phyloP scores from a whole-genome alignment of 805 yeast species.

The Suhomyces sp. region DNA sequence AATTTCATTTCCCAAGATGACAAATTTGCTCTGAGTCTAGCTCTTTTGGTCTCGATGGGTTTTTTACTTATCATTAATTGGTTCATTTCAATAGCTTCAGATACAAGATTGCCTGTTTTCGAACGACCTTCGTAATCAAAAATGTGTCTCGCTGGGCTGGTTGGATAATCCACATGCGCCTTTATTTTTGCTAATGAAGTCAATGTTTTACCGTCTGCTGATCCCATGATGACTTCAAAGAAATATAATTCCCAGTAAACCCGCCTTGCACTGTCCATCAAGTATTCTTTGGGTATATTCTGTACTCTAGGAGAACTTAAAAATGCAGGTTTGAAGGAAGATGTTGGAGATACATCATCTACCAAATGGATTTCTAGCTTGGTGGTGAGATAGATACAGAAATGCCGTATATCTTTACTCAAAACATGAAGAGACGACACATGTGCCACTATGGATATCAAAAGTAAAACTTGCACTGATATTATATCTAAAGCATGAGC shows the following conservation, averaged over 20 bases:
- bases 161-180: conserved; percentile 41
- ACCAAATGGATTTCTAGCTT: conserved; percentile 39
- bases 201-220: conserved; percentile 49
- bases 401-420: conserved; percentile 42
- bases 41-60: conserved; percentile 34
- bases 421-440: conserved; percentile 52
- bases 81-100: conserved; percentile 49
- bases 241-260: conserved; percentile 54
- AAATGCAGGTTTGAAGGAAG: conserved; percentile 1
- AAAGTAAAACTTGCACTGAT: conserved; percentile 41
- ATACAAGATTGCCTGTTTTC: conserved; percentile 47
- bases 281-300: conserved; percentile 10
- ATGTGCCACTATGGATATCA: conserved; percentile 46
- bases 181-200: conserved; percentile 35
- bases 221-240: conserved; percentile 52
- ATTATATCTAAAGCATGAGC: conserved; percentile 39
- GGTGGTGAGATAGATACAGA: conserved; percentile 38
- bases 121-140: conserved; percentile 52
- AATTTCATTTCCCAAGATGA: conserved; percentile 53
- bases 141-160: conserved; percentile 26
- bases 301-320: conserved; percentile 15
- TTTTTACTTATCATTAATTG: conserved; percentile 42
- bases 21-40: conserved; percentile 45
- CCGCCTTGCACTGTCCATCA: conserved; percentile 39
- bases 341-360: conserved; percentile 25